Evolutionary conservation across 345 rosid species (phyloP), one percentile per base, ranked within the genome.

Genomic region (Murraya koenigii): DNA sequence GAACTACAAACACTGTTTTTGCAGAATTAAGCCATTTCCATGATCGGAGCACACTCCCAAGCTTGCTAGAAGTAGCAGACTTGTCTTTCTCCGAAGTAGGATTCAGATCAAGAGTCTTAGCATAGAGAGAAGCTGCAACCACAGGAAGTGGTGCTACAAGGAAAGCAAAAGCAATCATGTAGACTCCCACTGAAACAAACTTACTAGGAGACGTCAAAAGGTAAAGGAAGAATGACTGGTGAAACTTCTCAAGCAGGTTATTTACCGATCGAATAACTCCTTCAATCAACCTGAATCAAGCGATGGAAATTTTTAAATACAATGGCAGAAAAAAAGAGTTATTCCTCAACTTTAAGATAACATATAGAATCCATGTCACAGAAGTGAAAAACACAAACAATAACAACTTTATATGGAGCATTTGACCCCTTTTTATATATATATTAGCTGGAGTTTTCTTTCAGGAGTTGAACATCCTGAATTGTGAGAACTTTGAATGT

Each of bases 191-290:
- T 3, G 98, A 96, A 62, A 96, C 92, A 86, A 94, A 96, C 82
- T 90, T 89, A 75, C 89, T 80, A 67, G 99, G 91, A 72, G 97
- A 89, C 79, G 97, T 94, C 80, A 92, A 85, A 15, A 91, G 88
- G 84, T 96, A 96, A 10, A 92, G 89, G 78, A 96, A 96, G 84
- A 92, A 92, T 64, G 99, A 96, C 80, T 96, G 98, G 80, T 96
- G 99, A 85, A 96, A 94, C 88, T 96, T 94, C 89, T 94, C 98
- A 15, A 94, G 95, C 77, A 96, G 97, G 83, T 96, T 96, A 80
- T 94, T 94, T 62, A 92, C 94, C 64, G 98, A 96, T 85, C 94
- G 84, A 78, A 94, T 61, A 56, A 91, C 94, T 77, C 97, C 99
- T 89, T 96, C 99, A 81, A 94, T 91, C 87, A 94, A 82, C 87